Percentiles rank a stretch among this genome's conserved stretches.
phyloP scores from a whole-genome alignment of 2,329 filamentous ascomycete genomes.

The Fusarium hostae region DNA sequence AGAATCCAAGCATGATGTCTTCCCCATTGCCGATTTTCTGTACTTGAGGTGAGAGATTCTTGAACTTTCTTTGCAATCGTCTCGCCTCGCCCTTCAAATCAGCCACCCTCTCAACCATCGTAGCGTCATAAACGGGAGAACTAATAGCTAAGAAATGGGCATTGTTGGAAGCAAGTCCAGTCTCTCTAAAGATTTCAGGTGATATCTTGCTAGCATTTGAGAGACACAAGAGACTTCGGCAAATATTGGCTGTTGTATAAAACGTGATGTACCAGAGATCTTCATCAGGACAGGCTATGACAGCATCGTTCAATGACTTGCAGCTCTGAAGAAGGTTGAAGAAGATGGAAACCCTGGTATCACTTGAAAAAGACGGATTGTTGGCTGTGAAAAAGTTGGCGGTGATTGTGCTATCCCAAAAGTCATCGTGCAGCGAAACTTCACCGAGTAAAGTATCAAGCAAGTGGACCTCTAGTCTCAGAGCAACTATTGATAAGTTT shows the following conservation, averaged over 20 bases:
- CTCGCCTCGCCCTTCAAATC: slow-evolving; percentile 1
- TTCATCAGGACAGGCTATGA: not conserved
- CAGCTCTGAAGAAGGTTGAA: slow-evolving; percentile 1
- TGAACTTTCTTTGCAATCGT: not conserved
- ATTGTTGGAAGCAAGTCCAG: not conserved
- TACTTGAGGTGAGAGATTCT: not conserved
- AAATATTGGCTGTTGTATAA: slow-evolving; percentile 16
- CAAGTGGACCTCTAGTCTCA: slow-evolving; percentile 3
- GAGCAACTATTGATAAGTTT: not conserved
- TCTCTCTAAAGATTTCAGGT: not conserved
- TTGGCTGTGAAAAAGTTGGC: not conserved
- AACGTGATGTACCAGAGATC: slow-evolving; percentile 15
- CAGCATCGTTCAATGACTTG: not conserved
- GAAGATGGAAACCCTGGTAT: not conserved
- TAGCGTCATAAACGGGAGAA: not conserved
- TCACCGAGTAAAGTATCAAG: slow-evolving; percentile 14
- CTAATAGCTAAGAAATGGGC: not conserved
- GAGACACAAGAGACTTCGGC: slow-evolving; percentile 7
- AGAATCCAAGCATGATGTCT: slow-evolving; percentile 7
- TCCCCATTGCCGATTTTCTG: not conserved
- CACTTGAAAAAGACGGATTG: not conserved
- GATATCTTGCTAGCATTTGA: slow-evolving; percentile 18
- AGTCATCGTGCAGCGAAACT: slow-evolving; percentile 14
- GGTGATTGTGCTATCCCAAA: not conserved
- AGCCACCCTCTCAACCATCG: not conserved